Evolutionary conservation across 1,284 basidiomycete species (phyloP).

Genomic region (Ustilago sp.): DNA sequence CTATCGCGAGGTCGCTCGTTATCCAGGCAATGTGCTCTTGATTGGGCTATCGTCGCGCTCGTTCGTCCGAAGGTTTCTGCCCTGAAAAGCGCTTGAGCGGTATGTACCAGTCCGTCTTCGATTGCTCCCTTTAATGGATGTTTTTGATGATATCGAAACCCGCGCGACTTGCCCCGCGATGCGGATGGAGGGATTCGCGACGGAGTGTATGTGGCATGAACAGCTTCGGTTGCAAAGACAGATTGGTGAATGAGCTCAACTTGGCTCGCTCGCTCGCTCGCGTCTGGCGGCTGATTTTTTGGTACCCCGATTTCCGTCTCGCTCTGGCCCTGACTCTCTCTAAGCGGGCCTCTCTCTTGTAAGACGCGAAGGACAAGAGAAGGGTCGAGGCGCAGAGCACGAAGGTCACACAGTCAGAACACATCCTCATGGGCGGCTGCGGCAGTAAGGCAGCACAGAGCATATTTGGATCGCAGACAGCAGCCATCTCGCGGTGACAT

Average conservation of each 20-base stretch:
- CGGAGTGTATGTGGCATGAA: neutral
- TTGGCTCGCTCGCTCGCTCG: slow-evolving; percentile 6
- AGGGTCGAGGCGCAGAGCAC: neutral
- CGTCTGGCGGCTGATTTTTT: slow-evolving; percentile 15
- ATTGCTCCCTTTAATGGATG: neutral
- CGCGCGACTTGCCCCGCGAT: no score
- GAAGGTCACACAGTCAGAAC: slow-evolving; percentile 5
- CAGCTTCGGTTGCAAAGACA: neutral
- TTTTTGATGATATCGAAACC: no score
- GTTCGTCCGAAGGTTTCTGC: neutral
- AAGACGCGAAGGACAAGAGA: slow-evolving; percentile 12
- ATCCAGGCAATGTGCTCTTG: neutral
- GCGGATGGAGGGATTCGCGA: neutral
- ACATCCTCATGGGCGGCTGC: neutral
- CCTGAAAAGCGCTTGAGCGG: neutral
- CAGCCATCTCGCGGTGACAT: neutral
- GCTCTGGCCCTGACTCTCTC: neutral
- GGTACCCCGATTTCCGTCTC: slow-evolving; percentile 21
- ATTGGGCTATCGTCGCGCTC: neutral
- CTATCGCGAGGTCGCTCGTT: neutral
- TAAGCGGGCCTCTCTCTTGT: slow-evolving; percentile 11
- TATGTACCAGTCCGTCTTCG: neutral
- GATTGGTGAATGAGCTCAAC: neutral
- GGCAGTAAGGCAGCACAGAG: neutral
- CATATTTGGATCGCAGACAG: slow-evolving; percentile 5